Percentiles rank a stretch among this genome's conserved stretches.
Conservation (phyloP, 257 asterid species). For the Solanum chiquidenum region DNA sequence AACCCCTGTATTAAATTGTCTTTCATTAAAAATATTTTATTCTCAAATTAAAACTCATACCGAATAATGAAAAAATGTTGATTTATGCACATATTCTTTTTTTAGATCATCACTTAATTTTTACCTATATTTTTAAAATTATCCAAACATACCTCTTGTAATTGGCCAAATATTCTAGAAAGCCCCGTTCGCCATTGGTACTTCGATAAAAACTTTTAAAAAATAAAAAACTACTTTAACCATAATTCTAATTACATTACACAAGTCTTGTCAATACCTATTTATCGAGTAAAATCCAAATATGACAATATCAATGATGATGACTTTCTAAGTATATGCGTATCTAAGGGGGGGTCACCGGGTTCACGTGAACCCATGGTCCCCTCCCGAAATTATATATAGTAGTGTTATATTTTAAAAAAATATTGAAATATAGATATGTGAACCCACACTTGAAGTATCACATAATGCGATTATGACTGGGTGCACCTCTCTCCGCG, state of each 20-base stretch:
- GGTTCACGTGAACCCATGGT: too few species aligned
- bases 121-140: neutral
- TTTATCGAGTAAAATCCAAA: neutral
- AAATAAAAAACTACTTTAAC: too few species aligned
- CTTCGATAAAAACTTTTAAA: neutral
- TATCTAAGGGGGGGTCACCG: too few species aligned
- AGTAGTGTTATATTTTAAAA: too few species aligned
- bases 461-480: too few species aligned
- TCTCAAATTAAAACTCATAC: neutral
- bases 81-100: neutral
- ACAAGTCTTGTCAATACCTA: neutral
- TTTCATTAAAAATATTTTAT: neutral
- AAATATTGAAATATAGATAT: too few species aligned
- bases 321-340: neutral
- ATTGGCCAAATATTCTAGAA: neutral
- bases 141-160: neutral
- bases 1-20: neutral
- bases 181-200: neutral
- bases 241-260: too few species aligned
- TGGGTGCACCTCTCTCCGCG: too few species aligned
- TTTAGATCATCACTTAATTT: neutral
- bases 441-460: too few species aligned
- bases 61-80: too few species aligned
- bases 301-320: neutral
- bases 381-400: too few species aligned